Percentiles rank a stretch among this genome's conserved stretches.
Conservation (phyloP, 2,329 filamentous ascomycete genomes). For the Ascochyta viciae-villosae region DNA sequence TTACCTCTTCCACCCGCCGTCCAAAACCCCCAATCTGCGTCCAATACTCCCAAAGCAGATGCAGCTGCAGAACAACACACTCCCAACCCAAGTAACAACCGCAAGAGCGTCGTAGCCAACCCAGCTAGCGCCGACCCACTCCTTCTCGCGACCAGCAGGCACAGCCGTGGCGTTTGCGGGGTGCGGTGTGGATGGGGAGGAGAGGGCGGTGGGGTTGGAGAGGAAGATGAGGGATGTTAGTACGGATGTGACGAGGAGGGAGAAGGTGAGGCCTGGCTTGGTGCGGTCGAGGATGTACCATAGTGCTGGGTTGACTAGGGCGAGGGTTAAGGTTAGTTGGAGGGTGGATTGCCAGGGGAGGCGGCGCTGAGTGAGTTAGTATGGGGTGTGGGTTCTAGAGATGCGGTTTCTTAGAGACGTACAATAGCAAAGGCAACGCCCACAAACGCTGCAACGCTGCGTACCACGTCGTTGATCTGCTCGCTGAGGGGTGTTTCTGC, state of each 20-base stretch:
- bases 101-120: constrained; percentile 70
- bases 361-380: constrained; percentile 67
- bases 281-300: constrained; percentile 98
- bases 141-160: neutral
- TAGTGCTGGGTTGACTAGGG: constrained; percentile 87
- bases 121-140: neutral
- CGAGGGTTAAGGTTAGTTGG: constrained; percentile 89
- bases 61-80: constrained; percentile 92
- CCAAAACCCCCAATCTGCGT: constrained; percentile 67
- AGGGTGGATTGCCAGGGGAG: constrained; percentile 93
- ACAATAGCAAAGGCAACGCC: constrained; percentile 84
- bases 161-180: constrained; percentile 32
- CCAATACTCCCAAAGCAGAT: constrained; percentile 98
- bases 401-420: constrained; percentile 50
- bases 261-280: constrained; percentile 81
- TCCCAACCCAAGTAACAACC: constrained; percentile 86
- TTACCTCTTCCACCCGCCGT: constrained; percentile 17
- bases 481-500: constrained; percentile 52
- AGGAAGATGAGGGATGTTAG: constrained; percentile 78
- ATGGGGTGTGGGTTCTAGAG: neutral
- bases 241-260: constrained; percentile 72
- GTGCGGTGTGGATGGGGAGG: constrained; percentile 49
- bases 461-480: constrained; percentile 79
- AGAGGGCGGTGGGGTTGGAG: constrained; percentile 79
- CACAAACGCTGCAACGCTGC: constrained; percentile 74